phyloP scores from a whole-genome alignment of 768 basidiomycete genomes.

The Boletus sp. region DNA sequence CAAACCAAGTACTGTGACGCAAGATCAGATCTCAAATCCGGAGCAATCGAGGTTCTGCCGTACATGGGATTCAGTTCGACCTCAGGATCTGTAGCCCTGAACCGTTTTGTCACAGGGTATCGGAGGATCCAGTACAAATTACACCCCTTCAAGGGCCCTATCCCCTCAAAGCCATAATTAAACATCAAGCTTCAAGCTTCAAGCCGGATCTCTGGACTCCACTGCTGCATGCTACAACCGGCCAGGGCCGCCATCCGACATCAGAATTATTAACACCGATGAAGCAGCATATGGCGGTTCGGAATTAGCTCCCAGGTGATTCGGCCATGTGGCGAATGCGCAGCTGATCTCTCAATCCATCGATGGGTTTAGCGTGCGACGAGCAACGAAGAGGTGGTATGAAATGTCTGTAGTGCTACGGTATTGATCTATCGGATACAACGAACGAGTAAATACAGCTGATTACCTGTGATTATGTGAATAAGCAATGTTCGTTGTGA shows the following conservation, averaged over 20 bases:
- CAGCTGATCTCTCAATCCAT: too few species aligned
- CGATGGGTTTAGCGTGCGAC: neutral
- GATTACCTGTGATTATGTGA: conserved; percentile 1
- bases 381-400: neutral
- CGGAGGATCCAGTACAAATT: neutral
- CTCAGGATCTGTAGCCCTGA: conserved; percentile 1
- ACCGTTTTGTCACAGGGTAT: neutral
- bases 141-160: neutral
- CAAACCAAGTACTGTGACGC: neutral
- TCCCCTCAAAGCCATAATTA: neutral
- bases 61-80: conserved; percentile 12
- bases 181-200: neutral
- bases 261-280: neutral
- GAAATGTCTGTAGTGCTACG: neutral
- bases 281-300: neutral
- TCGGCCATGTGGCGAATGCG: neutral
- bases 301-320: neutral
- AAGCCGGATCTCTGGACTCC: neutral
- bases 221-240: neutral
- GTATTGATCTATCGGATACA: conserved; percentile 16
- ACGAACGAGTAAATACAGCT: conserved; percentile 12
- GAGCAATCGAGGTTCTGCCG: conserved; percentile 9
- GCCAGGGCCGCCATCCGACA: conserved; percentile 1
- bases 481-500: conserved; percentile 1
- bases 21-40: neutral